Conservation (phyloP, 2,329 filamentous ascomycete species). For the Botrytis paeoniae region DNA sequence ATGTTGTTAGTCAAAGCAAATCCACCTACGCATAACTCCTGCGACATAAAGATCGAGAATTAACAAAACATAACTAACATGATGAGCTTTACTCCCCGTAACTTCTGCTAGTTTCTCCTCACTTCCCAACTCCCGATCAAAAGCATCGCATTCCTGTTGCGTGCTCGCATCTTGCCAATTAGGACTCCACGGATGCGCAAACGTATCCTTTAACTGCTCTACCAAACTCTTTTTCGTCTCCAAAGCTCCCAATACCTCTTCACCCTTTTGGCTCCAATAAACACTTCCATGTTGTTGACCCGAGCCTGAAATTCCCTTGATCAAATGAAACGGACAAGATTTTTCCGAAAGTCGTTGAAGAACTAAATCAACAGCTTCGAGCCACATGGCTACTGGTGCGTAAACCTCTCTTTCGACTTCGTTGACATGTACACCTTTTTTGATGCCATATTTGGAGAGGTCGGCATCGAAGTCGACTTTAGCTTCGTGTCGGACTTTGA, state of each 20-base stretch:
- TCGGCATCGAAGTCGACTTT: constrained; percentile 96
- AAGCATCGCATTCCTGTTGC: constrained; percentile 84
- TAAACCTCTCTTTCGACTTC: constrained; percentile 83
- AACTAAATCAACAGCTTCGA: constrained; percentile 87
- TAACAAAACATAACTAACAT: constrained; percentile 56
- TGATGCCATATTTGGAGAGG: constrained; percentile 71
- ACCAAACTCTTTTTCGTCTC: constrained; percentile 60
- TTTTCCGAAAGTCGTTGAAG: constrained; percentile 67
- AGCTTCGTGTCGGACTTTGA: constrained; percentile 77
- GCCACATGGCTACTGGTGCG: constrained; percentile 89
- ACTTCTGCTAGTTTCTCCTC: constrained; percentile 67
- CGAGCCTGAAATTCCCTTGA: constrained; percentile 83
- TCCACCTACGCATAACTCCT: not conserved
- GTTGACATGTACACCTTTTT: constrained; percentile 84
- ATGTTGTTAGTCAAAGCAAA: constrained; percentile 21
- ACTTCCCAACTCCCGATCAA: constrained; percentile 69
- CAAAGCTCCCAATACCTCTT: constrained; percentile 59
- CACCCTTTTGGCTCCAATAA: constrained; percentile 77
- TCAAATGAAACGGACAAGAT: constrained; percentile 67
- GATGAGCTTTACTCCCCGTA: constrained; percentile 92
- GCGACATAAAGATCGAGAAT: not conserved
- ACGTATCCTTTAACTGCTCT: constrained; percentile 65
- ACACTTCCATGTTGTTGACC: constrained; percentile 98
- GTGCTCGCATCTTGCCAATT: constrained; percentile 99
- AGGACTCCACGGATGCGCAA: constrained; percentile 83